These are phyloP conservation scores for Wickerhamiella kurtzmanii DNA, from an alignment of 805 yeast species.

Conservation along the genomic window DNA sequence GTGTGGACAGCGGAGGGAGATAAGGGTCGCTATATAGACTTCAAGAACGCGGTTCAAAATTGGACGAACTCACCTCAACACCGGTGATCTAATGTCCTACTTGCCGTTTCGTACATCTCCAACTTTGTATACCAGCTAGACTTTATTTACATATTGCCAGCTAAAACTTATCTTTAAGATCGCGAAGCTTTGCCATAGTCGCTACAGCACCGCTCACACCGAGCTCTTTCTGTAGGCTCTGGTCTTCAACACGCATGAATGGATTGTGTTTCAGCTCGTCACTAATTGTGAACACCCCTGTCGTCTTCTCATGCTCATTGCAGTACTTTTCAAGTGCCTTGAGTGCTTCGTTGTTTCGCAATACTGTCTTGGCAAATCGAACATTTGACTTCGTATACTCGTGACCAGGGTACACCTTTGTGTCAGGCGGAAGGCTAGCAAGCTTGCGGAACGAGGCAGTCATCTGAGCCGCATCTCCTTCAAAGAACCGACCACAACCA, in stretches of 20 bases:
- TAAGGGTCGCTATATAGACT: neutral
- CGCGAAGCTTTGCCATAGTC: constrained; percentile 62
- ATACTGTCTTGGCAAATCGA: constrained; percentile 51
- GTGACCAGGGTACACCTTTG: constrained; percentile 84
- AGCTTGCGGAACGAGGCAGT: constrained; percentile 49
- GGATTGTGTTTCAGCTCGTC: constrained; percentile 81
- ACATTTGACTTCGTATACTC: constrained; percentile 83
- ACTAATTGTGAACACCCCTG: constrained; percentile 71
- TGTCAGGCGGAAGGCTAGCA: constrained; percentile 49
- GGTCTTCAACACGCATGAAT: constrained; percentile 67
- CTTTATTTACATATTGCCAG: neutral
- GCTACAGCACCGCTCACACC: constrained; percentile 38
- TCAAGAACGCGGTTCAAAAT: neutral
- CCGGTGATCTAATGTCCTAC: neutral
- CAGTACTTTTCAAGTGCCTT: constrained; percentile 39
- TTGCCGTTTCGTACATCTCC: neutral
- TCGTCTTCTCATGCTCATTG: constrained; percentile 49
- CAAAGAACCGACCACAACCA: constrained; percentile 96
- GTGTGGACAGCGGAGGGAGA: constrained; percentile 45
- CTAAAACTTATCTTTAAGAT: constrained; percentile 55
- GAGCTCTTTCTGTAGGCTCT: constrained; percentile 44
- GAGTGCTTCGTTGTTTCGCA: constrained; percentile 42
- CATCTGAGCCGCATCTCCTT: constrained; percentile 80
- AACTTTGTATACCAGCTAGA: too few relatives aligned
- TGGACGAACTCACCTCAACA: neutral